Percentiles rank a stretch among this genome's conserved stretches.
phyloP scores from a whole-genome alignment of 2,329 filamentous ascomycete genomes.

The Ceratocystis harringtonii region DNA sequence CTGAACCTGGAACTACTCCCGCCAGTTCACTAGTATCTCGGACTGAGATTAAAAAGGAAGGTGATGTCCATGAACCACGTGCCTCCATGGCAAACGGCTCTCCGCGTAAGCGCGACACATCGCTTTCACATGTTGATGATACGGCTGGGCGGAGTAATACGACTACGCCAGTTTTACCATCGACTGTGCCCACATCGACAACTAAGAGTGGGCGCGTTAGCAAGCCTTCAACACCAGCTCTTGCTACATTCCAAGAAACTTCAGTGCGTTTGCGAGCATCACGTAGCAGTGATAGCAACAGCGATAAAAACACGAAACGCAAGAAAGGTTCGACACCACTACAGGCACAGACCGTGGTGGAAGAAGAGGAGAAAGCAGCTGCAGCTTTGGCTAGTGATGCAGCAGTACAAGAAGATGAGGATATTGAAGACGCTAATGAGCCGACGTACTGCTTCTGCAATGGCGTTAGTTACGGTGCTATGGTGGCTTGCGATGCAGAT shows the following conservation, averaged over 20 bases:
- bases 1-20: slow-evolving; percentile 25
- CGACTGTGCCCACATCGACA: slow-evolving; percentile 33
- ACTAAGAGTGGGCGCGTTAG: slow-evolving; percentile 52
- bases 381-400: slow-evolving; percentile 23
- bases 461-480: slow-evolving; percentile 65
- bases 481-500: slow-evolving; percentile 67
- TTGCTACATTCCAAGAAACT: slow-evolving; percentile 44
- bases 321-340: slow-evolving; percentile 16
- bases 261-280: slow-evolving; percentile 35
- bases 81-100: slow-evolving; percentile 14
- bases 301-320: slow-evolving; percentile 18
- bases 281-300: slow-evolving; percentile 28
- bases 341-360: slow-evolving; percentile 6
- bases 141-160: slow-evolving; percentile 19
- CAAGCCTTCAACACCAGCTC: slow-evolving; percentile 49
- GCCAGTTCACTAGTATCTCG: slow-evolving; percentile 21
- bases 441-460: slow-evolving; percentile 69
- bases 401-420: slow-evolving; percentile 27
- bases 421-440: slow-evolving; percentile 55
- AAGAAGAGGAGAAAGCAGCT: slow-evolving; percentile 21
- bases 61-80: slow-evolving; percentile 29
- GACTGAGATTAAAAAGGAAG: slow-evolving; percentile 27
- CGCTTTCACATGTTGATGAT: slow-evolving; percentile 5
- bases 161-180: slow-evolving; percentile 30
- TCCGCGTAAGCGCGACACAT: slow-evolving; percentile 13